Evolutionary conservation across 2,329 filamentous ascomycete genomes (phyloP), one percentile per base, ranked within the genome.

Genomic region (Paecilomyces variotii): DNA sequence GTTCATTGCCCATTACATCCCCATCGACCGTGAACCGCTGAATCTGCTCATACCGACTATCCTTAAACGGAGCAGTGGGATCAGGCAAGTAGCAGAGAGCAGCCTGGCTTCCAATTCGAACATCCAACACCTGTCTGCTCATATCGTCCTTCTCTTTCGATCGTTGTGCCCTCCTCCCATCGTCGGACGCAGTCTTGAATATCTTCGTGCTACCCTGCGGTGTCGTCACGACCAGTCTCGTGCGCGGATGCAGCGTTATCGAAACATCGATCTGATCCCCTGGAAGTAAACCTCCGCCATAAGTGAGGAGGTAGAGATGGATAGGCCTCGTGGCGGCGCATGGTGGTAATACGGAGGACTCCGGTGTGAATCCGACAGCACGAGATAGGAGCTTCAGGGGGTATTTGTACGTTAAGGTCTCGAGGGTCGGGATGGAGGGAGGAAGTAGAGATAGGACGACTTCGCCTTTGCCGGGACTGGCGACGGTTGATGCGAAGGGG

Each of bases 341-440:
- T 32, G 67, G 66, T 35, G 63, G 63, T 35, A 67, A 58, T 55
- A 70, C 65, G 59, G 70, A 68, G 55, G 70, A 65, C 57, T 82
- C 80, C 58, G 86, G 82, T 49, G 83, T 78, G 54, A 82, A 80
- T 4, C 86, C 79, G 10, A 88, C 84, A 12, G 87, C 82, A 1
- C 93, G 91, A 0, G 91, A 88, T 61, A 99, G 90, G 59, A 99
- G 83, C 74, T 99, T 99, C 53, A 99, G 82, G 1, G 94, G 94
- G 69, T 97, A 99, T 72, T 96, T 91, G 72, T 95, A 97, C 35
- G 87, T 87, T 64, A 96, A 84, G 32, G 82, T 84, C 61, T 87
- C 84, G 30, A 96, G 82, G 53, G 86, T 85, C 12, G 90, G 90
- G 54, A 83, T 83, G 27, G 83, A 82, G 32, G 87, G 86, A 35